phyloP scores from a whole-genome alignment of 2,329 filamentous ascomycete genomes.

The Colletotrichum incanum region DNA sequence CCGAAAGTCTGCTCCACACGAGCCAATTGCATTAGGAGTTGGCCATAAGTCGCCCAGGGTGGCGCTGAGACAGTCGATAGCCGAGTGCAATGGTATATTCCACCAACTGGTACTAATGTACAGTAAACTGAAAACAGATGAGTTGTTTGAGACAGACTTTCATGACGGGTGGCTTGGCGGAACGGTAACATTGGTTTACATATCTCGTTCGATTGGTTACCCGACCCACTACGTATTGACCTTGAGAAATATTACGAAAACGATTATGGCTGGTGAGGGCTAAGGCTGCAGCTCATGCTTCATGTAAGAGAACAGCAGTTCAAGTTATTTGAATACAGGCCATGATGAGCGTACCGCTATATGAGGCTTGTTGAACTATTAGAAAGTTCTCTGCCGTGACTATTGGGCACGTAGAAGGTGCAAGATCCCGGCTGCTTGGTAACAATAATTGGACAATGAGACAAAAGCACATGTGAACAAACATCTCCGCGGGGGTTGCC shows the following conservation, averaged over 20 bases:
- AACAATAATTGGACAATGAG: background rate
- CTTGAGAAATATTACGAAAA: no score
- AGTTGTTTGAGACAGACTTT: constrained; percentile 4
- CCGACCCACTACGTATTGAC: background rate
- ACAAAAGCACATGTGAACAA: background rate
- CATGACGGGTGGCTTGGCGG: constrained; percentile 19
- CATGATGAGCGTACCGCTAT: background rate
- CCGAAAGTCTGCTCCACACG: background rate
- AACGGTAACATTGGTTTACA: constrained; percentile 21
- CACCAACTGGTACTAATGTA: background rate
- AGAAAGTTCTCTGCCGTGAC: background rate
- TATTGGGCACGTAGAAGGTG: background rate
- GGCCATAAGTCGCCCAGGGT: background rate
- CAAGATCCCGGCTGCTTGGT: background rate
- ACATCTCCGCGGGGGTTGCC: background rate
- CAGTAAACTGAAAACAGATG: background rate
- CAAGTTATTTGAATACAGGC: background rate
- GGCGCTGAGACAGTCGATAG: constrained; percentile 13
- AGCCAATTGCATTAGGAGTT: background rate
- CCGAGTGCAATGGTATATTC: background rate
- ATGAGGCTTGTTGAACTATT: background rate
- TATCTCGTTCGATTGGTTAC: background rate
- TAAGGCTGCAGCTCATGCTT: background rate
- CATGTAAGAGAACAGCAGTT: background rate
- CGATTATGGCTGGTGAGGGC: no score